Evolutionary conservation across 1,284 basidiomycete species (phyloP), one percentile per base, ranked within the genome.

Genomic region (Trametes hirsuta): DNA sequence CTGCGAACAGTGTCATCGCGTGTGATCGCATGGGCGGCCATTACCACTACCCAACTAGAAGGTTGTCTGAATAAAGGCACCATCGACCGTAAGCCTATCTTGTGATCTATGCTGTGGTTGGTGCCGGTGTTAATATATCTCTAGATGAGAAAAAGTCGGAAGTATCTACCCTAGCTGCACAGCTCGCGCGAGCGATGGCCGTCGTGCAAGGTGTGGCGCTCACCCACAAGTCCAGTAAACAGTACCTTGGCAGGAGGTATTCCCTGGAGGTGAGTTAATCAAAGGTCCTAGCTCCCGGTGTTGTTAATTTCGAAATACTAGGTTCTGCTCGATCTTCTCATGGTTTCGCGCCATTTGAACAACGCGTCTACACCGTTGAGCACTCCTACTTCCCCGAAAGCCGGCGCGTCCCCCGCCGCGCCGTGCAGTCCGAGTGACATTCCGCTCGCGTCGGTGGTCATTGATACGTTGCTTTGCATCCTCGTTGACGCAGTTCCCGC

Each of bases 391-490:
- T 67, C 64, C 14, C 64, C 63, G 4, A 63, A 56, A 22, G 35
- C 61, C 8, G 61, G 62, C 22, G 58, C 63, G 35, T 39, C 68
- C 62, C 51, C 66, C 61, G 8, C 72, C 39, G 71, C 40, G 34
- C 55, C 37, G 14, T 53, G 53, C 10, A 69, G 65, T 15, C 15
- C 66, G 1, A 14, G 54, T 0, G 59, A 67, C 14, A 47, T 67
- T 6, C 64, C 69, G 22, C 60, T 90, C 14, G 80, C 84, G 0
- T 90, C 90, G 12, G 79, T 82, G 6, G 78, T 93, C 1, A 77
- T 97, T 18, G 94, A 97, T 67, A 91, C 93, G 0, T 74, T 97
- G 3, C 79, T 94, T 24, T 94, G 91, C 66, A 81, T 94, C 22
- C 80, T 97, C 5, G 94, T 95, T 10, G 94, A 96, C 72, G 86